Evolutionary conservation across 495 filamentous ascomycete genomes (phyloP), one percentile per base, ranked within the genome.

Genomic region (Bathelium albidoporum): DNA sequence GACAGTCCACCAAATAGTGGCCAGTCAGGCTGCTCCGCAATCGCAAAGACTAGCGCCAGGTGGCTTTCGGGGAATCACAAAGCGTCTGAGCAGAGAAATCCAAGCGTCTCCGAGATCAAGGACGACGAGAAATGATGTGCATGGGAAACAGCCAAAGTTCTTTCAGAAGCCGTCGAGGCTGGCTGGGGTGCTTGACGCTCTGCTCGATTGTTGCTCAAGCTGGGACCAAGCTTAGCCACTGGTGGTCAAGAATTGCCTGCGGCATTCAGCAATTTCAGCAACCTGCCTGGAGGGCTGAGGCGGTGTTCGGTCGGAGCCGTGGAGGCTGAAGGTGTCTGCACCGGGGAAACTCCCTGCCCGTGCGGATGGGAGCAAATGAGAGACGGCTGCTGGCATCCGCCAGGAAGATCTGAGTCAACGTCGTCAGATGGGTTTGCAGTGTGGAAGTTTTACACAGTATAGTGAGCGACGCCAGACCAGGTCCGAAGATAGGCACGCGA

Each of bases 181-280:
- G 49, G 29, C 49, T 16, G 22, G 4, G 22, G 49, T 24, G 49
- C 49, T 55, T 55, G 20, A 55, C 22, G 49, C 26, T 29, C 22
- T 55, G 49, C 20, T 2, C 29, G 22, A 16, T 10, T 24, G 49
- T 55, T 55, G 49, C 49, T 55, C 9, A 55, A 55, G 49, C 49
- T 55, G 49, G 49, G 49, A 55, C 20, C 49, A 28, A 55, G 49
- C 49, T 55, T 55, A 55, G 49, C 49, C 49, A 55, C 49, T 55
- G 49, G 49, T 55, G 49, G 49, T 55, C 49, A 29, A 26, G 49
- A 55, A 16, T 55, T 11, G 26, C 49, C 49, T 55, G 49, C 49
- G 29, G 24, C 24, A 55, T 55, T 26, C 49, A 55, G 49, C 24
- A 55, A 49, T 26, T 55, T 26, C 49, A 55, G 49, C 24, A 55